Evolutionary conservation across 1,139 yeast genomes (phyloP).

Genomic region (Zhuliangozyma parablackwelliae): DNA sequence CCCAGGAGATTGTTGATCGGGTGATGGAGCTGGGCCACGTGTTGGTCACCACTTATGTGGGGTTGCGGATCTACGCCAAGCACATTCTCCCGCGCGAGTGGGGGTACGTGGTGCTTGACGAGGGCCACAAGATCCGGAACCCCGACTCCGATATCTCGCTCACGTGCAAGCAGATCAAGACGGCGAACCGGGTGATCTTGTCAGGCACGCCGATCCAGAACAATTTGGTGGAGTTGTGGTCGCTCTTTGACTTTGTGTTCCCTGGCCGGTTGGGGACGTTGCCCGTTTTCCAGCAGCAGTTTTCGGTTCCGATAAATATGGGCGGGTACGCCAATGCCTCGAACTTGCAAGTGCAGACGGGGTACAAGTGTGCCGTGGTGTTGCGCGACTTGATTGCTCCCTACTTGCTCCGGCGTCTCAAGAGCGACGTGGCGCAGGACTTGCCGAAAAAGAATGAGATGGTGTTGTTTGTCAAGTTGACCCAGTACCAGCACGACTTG

Average conservation of each 20-base stretch:
- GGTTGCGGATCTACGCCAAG: conserved; percentile 73
- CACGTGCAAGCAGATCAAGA: conserved; percentile 75
- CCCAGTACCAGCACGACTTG: conserved; percentile 67
- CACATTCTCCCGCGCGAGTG: conserved; percentile 66
- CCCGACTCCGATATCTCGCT: conserved; percentile 89
- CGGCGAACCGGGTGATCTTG: conserved; percentile 77
- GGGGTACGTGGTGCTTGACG: conserved; percentile 91
- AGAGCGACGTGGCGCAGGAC: conserved; percentile 95
- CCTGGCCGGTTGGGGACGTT: conserved; percentile 93
- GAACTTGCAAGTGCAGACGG: conserved; percentile 92
- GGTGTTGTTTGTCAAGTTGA: conserved; percentile 86
- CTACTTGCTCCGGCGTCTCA: conserved; percentile 77
- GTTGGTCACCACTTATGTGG: conserved; percentile 87
- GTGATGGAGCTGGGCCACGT: conserved; percentile 70
- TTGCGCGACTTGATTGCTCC: conserved; percentile 86
- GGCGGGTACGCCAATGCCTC: conserved; percentile 99
- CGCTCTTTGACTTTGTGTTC: conserved; percentile 87
- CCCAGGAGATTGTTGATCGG: conserved; percentile 44
- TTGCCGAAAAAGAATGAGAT: conserved; percentile 90
- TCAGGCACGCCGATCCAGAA: conserved; percentile 98
- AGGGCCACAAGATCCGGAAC: conserved; percentile 93
- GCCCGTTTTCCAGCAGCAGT: conserved; percentile 90
- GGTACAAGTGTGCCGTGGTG: conserved; percentile 92
- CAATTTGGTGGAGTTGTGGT: conserved; percentile 88
- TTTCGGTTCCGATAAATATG: conserved; percentile 85